A percentile compares a stretch with the other conserved stretches of the same genome.
Evolutionary conservation across 768 basidiomycete species (phyloP).

Genomic region (Russula sp.): DNA sequence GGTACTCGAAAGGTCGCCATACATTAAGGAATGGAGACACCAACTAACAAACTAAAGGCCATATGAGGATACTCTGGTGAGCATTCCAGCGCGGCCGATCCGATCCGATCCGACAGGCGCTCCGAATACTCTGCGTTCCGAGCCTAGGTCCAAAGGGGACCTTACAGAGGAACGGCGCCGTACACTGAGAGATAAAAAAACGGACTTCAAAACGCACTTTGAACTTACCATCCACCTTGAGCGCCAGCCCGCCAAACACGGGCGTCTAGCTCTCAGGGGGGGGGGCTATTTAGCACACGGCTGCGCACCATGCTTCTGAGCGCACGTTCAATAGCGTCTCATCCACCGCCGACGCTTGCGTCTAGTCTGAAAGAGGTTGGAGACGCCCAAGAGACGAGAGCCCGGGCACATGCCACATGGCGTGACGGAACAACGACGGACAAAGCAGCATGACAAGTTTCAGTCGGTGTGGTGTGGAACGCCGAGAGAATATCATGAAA

Average conservation of each 20-base stretch:
- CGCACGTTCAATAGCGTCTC: constrained; percentile 65
- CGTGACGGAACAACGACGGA: constrained; percentile 65
- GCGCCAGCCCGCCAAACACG: constrained; percentile 56
- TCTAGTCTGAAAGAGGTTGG: constrained; percentile 62
- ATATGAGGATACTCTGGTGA: too few relatives aligned
- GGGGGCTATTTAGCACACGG: constrained; percentile 44
- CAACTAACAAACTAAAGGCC: too few relatives aligned
- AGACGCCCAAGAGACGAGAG: constrained; percentile 68
- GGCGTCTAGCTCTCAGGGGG: constrained; percentile 60
- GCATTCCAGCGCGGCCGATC: too few relatives aligned
- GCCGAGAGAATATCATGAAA: constrained; percentile 87
- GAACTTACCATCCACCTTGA: constrained; percentile 77
- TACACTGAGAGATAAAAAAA: too few relatives aligned
- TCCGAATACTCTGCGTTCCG: too few relatives aligned
- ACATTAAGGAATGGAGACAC: too few relatives aligned
- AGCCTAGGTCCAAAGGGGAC: too few relatives aligned
- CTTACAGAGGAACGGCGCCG: too few relatives aligned
- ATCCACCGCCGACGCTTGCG: constrained; percentile 32
- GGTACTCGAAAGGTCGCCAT: too few relatives aligned
- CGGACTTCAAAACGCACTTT: constrained; percentile 42
- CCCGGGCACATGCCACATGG: constrained; percentile 66
- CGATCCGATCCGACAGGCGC: too few relatives aligned
- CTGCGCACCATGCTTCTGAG: constrained; percentile 28
- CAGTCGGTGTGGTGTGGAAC: constrained; percentile 84
- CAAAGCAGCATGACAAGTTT: constrained; percentile 80